Base-by-base conservation (phyloP, 2,329 filamentous ascomycete genomes). In the Sporothrix variecibatus region DNA sequence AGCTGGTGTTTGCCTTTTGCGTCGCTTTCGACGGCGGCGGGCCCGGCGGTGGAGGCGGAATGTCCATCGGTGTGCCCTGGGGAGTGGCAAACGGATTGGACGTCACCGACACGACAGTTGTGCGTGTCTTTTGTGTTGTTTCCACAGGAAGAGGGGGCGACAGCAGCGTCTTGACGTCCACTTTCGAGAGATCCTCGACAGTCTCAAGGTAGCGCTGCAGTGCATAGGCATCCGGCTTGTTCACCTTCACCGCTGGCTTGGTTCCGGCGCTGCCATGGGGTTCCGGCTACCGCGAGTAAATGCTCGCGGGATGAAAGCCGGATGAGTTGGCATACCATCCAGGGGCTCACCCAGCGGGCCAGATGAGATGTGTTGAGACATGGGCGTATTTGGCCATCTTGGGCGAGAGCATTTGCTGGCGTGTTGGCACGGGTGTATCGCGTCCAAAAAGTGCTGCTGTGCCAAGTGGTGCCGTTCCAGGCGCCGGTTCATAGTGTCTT, bases 271-370 rank as follows among this genome's bases (percentile, higher is more conserved):
- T 0, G 58, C 34, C 2, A 69, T 26, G 0, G 67, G 67, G n/a
- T 65, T 68, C 17, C 76, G 76, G 72, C 75, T 77, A 0, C 60
- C 46, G 0, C 74, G 74, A 0, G 60, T 43, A 2, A 75, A 38
- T 0, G 72, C 64, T 0, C 80, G 80, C 0, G 85, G 84, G 26
- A 86, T 82, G 69, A 88, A 88, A 0, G 86, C 86, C 0, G 83
- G 84, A 74, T 88, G 87, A 0, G 85, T 81, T 0, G 86, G 86
- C 58, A 87, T 80, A 0, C 82, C 81, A 76, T 81, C 73, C 17
- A 73, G 43, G 0, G 51, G 9, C 34, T 56, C 40, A 9, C 11
- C 20, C 20, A 40, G 2, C 20, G 5, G 15, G 8, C 11, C 28
- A 28, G 26, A 38, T 4, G 46, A 11, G 17, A 53, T 67, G 49